Conservation (phyloP, 352 stramenopile genomes). For the Thraustochytrium sp. region DNA sequence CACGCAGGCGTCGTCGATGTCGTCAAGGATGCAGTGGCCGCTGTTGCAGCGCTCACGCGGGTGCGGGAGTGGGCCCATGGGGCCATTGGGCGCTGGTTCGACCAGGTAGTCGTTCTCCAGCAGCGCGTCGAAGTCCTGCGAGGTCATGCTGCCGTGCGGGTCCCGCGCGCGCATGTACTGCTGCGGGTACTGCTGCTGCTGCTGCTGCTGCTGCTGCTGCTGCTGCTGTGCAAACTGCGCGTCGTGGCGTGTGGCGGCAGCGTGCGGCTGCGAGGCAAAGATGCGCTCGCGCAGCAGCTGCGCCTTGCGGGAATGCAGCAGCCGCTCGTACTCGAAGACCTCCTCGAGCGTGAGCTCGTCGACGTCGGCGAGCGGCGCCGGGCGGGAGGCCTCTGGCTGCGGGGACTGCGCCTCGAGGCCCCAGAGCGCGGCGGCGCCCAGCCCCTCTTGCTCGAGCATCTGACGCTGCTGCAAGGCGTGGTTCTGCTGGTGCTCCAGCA, state of each 20-base stretch:
- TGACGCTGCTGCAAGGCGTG: not conserved
- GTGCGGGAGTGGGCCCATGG: not conserved
- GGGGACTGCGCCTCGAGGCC: not conserved
- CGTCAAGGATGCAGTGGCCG: constrained; percentile 31
- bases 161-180: no score
- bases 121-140: constrained; percentile 19
- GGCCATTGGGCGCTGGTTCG: not conserved
- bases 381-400: not conserved
- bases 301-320: not conserved
- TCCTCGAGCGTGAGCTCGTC: constrained; percentile 18
- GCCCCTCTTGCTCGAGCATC: not conserved
- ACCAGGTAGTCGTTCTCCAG: constrained; percentile 23
- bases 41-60: constrained; percentile 14
- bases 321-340: constrained; percentile 29
- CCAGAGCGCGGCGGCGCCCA: not conserved
- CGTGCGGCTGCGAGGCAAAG: not conserved
- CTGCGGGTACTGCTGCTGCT: no score
- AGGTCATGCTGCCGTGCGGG: not conserved
- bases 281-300: constrained; percentile 29
- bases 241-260: not conserved
- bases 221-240: not conserved
- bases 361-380: not conserved
- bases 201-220: not conserved
- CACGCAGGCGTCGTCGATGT: constrained; percentile 18
- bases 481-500: constrained; percentile 9